Base-by-base conservation (phyloP, 345 rosid genomes). In the Pseudoturritis turrita region DNA sequence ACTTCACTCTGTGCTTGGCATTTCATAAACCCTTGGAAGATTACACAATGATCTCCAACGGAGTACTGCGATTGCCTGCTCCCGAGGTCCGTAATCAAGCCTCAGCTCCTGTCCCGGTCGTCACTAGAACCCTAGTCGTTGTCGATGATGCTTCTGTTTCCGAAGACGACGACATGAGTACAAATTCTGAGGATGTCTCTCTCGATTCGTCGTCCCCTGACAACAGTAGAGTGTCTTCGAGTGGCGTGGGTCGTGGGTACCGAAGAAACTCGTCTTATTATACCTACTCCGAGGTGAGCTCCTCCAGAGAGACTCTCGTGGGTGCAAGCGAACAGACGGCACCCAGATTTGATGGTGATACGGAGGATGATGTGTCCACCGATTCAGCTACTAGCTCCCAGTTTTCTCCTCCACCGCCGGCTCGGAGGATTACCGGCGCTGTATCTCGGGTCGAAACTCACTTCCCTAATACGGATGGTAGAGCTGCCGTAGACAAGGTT, bases 301-400 rank as follows among this genome's bases (percentile, higher is more conserved):
- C 98, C 12, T 94, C 98, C 0, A 78, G 78, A 88, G 98, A 94
- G 44, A 89, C 97, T 12, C 23, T 85, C 50, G 76, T 70, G 1
- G 85, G 31, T 68, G 50, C 68, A 0, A 33, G 18, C 18, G 69
- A 28, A 29, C 81, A 78, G 76, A 76, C 82, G 25, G 78, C 75
- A 3, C 81, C 69, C 26, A 75, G 78, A 61, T 76, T 62, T 65
- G 86, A 79, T 73, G 86, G 73, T 17, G 85, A 80, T 46, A 81
- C 85, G 36, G 92, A 85, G 21, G 96, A 74, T 3, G 65, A 87
- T 26, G 96, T 78, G 72, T 83, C 78, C 6, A 88, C 97, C 0
- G 97, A 88, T 84, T 95, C 97, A 0, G 89, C 87, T 73, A 81
- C 80, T 37, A 91, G 97, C 83, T 88, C 99, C 0, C 95, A 87